Base-by-base conservation (phyloP, 2,329 filamentous ascomycete genomes). In the Cladosporium austrohemisphaericum region DNA sequence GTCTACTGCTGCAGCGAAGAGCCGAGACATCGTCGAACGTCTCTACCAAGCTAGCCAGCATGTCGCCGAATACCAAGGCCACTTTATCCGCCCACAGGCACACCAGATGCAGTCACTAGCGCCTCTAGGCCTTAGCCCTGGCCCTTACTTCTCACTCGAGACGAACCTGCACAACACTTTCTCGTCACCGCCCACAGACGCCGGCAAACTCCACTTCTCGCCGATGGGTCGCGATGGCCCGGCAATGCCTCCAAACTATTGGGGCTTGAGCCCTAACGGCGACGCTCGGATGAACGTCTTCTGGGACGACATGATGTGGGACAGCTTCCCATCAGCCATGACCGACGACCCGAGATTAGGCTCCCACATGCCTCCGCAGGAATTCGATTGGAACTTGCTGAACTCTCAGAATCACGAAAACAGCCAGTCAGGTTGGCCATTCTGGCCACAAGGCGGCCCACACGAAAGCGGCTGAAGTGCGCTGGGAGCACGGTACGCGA, bases 1-100 rank as follows among this genome's bases (percentile, higher is more conserved):
- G 63, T 74, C 70, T 19, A 69, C 73, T 13, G 69, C 71, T 6
- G 72, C 72, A 2, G 70, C 68, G 44, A 68, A 70, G 54, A 72
- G 68, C 41, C 60, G 60, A 13, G 69, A 72, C 41, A 68, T 70
- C 2, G 67, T 75, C 18, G 60, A 66, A 14, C 60, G 64, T 16
- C 63, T 74, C 11, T 72, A 72, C 53, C 63, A 69, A 47, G 71
- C 70, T 7, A 63, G 59, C 19, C 61, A 59, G 31, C 59, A 60
- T 18, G 53, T 65, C 10, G 55, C 54, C 13, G 52, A 58, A 18
- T 53, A 60, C 28, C 55, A 60, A 44, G 49, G 53, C 62, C 55
- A 57, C 41, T 56, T 55, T 13, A 50, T 59, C 7, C 41, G 38
- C 32, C 43, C 50, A 18, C 53, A 56, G 14, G 52, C 54, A 32